Evolutionary conservation across 208 protist species (phyloP).

Genomic region (Tritrichomonas musculus): DNA sequence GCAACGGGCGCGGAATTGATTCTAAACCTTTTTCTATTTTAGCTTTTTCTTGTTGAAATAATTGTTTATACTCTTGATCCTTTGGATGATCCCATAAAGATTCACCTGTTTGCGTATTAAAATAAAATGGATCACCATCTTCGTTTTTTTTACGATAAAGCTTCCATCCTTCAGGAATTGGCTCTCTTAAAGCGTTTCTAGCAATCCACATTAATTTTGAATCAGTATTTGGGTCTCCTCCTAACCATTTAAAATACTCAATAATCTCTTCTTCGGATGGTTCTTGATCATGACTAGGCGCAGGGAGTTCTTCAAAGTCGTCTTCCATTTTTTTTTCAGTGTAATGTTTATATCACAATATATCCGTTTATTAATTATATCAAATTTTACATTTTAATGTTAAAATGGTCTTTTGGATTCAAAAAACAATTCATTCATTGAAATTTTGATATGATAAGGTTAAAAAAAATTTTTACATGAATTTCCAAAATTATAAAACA

Average conservation of each 20-base stretch:
- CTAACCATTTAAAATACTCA: not conserved
- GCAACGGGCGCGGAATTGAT: no score
- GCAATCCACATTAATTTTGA: constrained; percentile 16
- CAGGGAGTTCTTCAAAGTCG: not conserved
- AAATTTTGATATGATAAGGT: no score
- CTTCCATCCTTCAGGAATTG: constrained; percentile 1
- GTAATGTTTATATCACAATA: no score
- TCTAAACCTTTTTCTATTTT: not conserved
- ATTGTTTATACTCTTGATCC: not conserved
- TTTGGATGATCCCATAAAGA: constrained; percentile 32
- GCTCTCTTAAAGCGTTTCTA: not conserved
- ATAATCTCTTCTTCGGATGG: not conserved
- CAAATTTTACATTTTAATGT: no score
- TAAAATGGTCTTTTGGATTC: no score
- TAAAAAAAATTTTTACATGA: no score
- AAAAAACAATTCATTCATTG: no score
- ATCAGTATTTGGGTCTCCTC: not conserved
- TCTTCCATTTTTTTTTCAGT: no score
- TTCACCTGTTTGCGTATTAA: not conserved
- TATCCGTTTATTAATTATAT: no score
- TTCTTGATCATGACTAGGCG: not conserved
- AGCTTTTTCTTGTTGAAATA: not conserved
- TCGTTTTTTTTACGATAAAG: not conserved
- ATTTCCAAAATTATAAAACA: no score
- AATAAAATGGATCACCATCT: constrained; percentile 16